A percentile compares a stretch with the other conserved stretches of the same genome.
Evolutionary conservation across 495 filamentous ascomycete species (phyloP).

Genomic region (Neurospora sp.): DNA sequence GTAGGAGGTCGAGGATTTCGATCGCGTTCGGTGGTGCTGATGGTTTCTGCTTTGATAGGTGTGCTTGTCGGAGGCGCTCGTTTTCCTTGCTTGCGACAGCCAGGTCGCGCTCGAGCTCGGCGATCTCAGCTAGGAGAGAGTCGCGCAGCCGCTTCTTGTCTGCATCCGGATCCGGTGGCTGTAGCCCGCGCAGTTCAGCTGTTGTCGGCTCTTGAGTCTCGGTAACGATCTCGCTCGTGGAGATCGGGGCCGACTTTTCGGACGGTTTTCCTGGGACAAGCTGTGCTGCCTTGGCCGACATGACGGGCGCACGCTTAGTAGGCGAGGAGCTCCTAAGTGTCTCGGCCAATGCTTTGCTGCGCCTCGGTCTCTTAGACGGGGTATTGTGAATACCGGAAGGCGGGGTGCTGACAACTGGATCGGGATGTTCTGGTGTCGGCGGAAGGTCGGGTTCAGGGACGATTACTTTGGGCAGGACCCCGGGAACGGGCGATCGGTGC

Average conservation of each 20-base stretch:
- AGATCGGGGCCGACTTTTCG: conserved; percentile 1
- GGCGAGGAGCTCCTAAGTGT: conserved; percentile 34
- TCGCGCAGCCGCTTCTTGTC: conserved; percentile 30
- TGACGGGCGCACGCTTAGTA: conserved; percentile 27
- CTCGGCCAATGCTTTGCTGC: conserved; percentile 28
- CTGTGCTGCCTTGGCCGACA: background rate
- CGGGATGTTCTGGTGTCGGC: conserved; percentile 55
- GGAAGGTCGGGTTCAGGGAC: conserved; percentile 56
- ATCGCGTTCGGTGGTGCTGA: conserved; percentile 17
- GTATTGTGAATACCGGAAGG: conserved; percentile 45
- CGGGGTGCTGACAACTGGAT: conserved; percentile 41
- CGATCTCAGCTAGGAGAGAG: conserved; percentile 27
- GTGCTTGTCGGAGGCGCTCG: conserved; percentile 26
- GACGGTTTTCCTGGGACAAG: background rate
- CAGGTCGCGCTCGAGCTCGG: conserved; percentile 27
- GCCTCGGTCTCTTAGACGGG: conserved; percentile 34
- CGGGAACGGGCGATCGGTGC: conserved; percentile 27
- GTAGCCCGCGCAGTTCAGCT: conserved; percentile 23
- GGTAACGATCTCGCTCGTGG: background rate
- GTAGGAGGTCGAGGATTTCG: conserved; percentile 27
- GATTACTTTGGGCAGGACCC: conserved; percentile 24
- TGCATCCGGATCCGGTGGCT: conserved; percentile 25
- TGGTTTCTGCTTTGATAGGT: conserved; percentile 8
- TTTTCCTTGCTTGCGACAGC: conserved; percentile 26
- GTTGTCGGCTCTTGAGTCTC: conserved; percentile 3